Conservation (phyloP, 805 yeast species). For the Wickerhamomyces kurtzmanii region DNA sequence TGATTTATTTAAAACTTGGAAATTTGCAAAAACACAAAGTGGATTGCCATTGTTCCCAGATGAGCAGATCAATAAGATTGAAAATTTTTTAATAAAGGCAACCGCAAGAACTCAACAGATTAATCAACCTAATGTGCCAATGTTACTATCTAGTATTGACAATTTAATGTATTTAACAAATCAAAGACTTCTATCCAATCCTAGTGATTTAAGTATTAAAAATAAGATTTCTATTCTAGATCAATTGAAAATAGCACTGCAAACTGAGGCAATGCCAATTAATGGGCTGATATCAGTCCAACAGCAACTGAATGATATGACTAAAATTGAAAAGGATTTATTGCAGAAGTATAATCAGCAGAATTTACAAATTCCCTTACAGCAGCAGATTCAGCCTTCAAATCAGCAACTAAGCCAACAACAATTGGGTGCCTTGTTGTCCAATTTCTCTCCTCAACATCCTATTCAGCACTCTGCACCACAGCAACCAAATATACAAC, state of each 20-base stretch:
- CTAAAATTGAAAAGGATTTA: conserved; percentile 26
- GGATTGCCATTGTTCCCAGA: conserved; percentile 63
- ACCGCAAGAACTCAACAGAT: conserved; percentile 32
- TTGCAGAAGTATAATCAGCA: conserved; percentile 19
- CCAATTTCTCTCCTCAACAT: conserved; percentile 5
- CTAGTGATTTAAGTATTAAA: conserved; percentile 17
- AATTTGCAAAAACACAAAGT: conserved; percentile 50
- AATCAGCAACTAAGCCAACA: conserved; percentile 6
- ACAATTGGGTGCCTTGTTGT: conserved; percentile 14
- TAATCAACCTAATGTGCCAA: conserved; percentile 15
- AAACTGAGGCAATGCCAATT: conserved; percentile 20
- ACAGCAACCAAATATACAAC: too few species aligned
- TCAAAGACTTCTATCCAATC: conserved; percentile 19
- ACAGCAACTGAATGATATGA: conserved; percentile 24
- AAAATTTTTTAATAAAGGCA: conserved; percentile 57
- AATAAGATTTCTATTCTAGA: conserved; percentile 22
- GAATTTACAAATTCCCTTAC: conserved; percentile 5
- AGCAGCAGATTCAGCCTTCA: conserved; percentile 4
- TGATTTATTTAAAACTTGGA: conserved; percentile 85
- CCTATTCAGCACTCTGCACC: background rate
- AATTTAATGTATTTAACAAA: conserved; percentile 21
- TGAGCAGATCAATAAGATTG: conserved; percentile 63
- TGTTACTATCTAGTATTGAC: conserved; percentile 24
- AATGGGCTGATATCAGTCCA: conserved; percentile 23
- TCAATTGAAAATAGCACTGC: conserved; percentile 24